phyloP scores from a whole-genome alignment of 768 basidiomycete species.

The Amyloporia xantha region DNA sequence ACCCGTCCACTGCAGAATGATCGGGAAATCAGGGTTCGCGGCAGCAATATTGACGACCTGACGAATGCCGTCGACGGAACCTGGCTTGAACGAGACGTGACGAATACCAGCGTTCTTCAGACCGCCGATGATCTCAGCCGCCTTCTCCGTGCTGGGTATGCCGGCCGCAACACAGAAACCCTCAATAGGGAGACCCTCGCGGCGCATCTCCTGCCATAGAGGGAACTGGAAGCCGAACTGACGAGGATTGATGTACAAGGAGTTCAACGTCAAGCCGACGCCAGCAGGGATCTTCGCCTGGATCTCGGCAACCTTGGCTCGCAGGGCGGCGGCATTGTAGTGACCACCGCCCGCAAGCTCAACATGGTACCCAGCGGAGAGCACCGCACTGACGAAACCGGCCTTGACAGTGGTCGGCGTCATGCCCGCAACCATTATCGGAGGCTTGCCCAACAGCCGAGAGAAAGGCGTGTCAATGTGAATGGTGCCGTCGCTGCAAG shows the following conservation, averaged over 20 bases:
- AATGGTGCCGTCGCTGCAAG: constrained; percentile 86
- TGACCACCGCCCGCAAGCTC: constrained; percentile 98
- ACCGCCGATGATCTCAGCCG: constrained; percentile 88
- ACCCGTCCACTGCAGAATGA: constrained; percentile 99
- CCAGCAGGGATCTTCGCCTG: constrained; percentile 79
- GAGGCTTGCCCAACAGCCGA: constrained; percentile 90
- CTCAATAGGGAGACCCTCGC: constrained; percentile 91
- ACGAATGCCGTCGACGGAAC: constrained; percentile 94
- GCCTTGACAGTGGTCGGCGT: constrained; percentile 95
- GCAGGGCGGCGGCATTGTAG: constrained; percentile 86
- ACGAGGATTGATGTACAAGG: constrained; percentile 96
- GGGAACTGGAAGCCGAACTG: constrained; percentile 98
- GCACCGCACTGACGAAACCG: constrained; percentile 89
- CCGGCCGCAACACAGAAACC: constrained; percentile 99
- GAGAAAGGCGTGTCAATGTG: constrained; percentile 97
- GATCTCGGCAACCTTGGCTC: constrained; percentile 89
- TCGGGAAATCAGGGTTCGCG: constrained; percentile 90
- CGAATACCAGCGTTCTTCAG: constrained; percentile 81
- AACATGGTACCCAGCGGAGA: constrained; percentile 91
- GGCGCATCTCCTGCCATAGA: constrained; percentile 95
- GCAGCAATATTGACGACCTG: constrained; percentile 96
- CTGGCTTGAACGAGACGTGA: constrained; percentile 97
- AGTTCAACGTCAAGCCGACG: constrained; percentile 88
- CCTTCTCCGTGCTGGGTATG: constrained; percentile 95
- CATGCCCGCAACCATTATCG: constrained; percentile 99